phyloP scores from a whole-genome alignment of 2,329 filamentous ascomycete species.

The Rhinocladiella mackenziei region DNA sequence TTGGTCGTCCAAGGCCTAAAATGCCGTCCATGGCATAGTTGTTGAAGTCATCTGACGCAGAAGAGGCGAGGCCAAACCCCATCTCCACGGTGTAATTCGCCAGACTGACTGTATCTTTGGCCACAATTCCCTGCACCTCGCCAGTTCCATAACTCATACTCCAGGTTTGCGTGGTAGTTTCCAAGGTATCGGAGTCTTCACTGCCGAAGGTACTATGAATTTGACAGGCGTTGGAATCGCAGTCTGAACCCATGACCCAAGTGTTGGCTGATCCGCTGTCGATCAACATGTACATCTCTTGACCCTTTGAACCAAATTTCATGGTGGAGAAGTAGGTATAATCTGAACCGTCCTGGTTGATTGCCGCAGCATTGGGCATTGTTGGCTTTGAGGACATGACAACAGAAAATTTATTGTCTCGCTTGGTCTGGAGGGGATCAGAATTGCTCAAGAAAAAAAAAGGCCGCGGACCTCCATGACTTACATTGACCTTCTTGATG shows the following conservation, averaged over 20 bases:
- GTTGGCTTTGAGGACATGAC: constrained; percentile 39
- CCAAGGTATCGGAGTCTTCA: constrained; percentile 61
- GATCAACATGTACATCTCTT: constrained; percentile 52
- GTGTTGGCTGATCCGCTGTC: constrained; percentile 61
- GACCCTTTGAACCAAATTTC: constrained; percentile 47
- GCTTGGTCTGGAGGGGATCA: constrained; percentile 32
- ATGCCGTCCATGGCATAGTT: constrained; percentile 86
- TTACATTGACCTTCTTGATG: constrained; percentile 36
- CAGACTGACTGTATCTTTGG: constrained; percentile 63
- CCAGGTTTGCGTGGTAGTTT: constrained; percentile 54
- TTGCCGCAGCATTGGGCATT: constrained; percentile 46
- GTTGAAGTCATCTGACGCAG: constrained; percentile 68
- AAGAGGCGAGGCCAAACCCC: constrained; percentile 68
- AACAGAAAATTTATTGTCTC: constrained; percentile 49
- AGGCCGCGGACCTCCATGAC: not conserved
- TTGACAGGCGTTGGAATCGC: constrained; percentile 62
- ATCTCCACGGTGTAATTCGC: constrained; percentile 62
- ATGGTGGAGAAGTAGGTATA: constrained; percentile 53
- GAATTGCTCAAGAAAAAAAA: not conserved
- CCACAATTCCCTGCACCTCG: constrained; percentile 62
- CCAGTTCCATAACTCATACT: constrained; percentile 74
- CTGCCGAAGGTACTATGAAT: constrained; percentile 67
- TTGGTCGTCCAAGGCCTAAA: constrained; percentile 67
- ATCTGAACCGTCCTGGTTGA: constrained; percentile 53
- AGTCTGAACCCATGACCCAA: constrained; percentile 76